A percentile compares a stretch with the other conserved stretches of the same genome.
phyloP scores from a whole-genome alignment of 768 basidiomycete genomes.

The Bullera alba region DNA sequence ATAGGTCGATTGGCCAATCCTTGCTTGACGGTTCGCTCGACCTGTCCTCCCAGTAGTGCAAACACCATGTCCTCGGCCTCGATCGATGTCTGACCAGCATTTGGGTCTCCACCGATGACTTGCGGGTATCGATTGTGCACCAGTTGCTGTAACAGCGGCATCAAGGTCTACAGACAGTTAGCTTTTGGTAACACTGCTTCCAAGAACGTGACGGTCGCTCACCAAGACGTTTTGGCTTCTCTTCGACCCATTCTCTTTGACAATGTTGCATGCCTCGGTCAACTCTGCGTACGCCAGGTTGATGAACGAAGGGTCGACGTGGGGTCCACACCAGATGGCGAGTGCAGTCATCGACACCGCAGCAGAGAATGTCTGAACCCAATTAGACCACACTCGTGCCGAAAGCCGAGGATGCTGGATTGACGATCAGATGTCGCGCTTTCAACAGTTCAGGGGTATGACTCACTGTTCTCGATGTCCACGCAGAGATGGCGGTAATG shows the following conservation, averaged over 20 bases:
- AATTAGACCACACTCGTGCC: slow-evolving; percentile 30
- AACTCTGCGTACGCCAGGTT: slow-evolving; percentile 28
- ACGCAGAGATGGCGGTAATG: slow-evolving; percentile 25
- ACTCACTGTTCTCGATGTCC: slow-evolving; percentile 24
- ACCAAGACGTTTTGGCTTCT: slow-evolving; percentile 29
- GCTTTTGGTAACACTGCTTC: not conserved
- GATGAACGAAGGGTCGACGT: slow-evolving; percentile 26
- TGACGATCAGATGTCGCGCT: not conserved
- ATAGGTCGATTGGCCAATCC: not conserved
- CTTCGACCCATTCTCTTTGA: slow-evolving; percentile 24
- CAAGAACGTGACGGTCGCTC: slow-evolving; percentile 1
- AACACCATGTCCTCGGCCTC: slow-evolving; percentile 41
- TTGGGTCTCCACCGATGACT: slow-evolving; percentile 13
- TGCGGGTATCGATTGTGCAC: slow-evolving; percentile 32
- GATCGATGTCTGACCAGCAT: slow-evolving; percentile 4
- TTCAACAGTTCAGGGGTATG: not conserved
- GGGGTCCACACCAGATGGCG: slow-evolving; percentile 38
- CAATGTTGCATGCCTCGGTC: slow-evolving; percentile 32
- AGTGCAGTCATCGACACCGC: slow-evolving; percentile 37
- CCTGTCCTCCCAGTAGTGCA: slow-evolving; percentile 34
- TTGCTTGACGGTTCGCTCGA: slow-evolving; percentile 6
- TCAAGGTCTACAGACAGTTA: slow-evolving; percentile 9
- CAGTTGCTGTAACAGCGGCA: slow-evolving; percentile 25
- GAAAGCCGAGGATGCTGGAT: slow-evolving; percentile 24
- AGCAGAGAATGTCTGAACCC: slow-evolving; percentile 40